Conservation (phyloP, 2,329 filamentous ascomycete genomes). For the Aspergillus arachidicola region DNA sequence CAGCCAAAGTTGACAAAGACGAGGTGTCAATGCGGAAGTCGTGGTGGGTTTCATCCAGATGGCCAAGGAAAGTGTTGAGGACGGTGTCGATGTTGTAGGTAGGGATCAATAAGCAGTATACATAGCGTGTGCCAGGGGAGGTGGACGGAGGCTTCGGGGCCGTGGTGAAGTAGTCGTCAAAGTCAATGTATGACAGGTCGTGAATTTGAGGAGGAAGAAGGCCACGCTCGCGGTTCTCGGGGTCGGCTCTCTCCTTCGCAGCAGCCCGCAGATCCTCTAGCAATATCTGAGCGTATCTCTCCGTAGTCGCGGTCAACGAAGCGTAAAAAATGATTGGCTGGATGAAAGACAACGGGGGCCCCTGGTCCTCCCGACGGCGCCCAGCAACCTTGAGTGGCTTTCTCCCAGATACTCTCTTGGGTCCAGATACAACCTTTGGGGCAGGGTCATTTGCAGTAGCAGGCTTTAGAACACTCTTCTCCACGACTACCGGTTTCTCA, state of each 20-base stretch:
- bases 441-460: constrained; percentile 6
- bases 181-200: constrained; percentile 83
- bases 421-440: constrained; percentile 27
- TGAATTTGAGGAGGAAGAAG: constrained; percentile 65
- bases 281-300: constrained; percentile 69
- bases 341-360: constrained; percentile 30
- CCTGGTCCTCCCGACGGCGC: constrained; percentile 21
- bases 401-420: constrained; percentile 38
- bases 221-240: constrained; percentile 29
- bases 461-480: constrained; percentile 5
- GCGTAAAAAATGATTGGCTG: constrained; percentile 86
- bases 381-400: constrained; percentile 33
- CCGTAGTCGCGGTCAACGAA: constrained; percentile 81
- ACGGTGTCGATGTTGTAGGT: constrained; percentile 96
- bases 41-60: constrained; percentile 89
- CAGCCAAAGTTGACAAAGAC: constrained; percentile 72
- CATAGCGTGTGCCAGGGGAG: constrained; percentile 57
- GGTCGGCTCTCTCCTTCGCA: constrained; percentile 28
- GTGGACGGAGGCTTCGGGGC: constrained; percentile 64
- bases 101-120: constrained; percentile 84
- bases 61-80: constrained; percentile 82
- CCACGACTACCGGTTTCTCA: background rate
- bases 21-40: constrained; percentile 95
- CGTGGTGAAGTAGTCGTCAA: constrained; percentile 87
- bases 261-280: constrained; percentile 56